Base-by-base conservation (phyloP, 2,329 filamentous ascomycete species). In the Sporothrix protearum region DNA sequence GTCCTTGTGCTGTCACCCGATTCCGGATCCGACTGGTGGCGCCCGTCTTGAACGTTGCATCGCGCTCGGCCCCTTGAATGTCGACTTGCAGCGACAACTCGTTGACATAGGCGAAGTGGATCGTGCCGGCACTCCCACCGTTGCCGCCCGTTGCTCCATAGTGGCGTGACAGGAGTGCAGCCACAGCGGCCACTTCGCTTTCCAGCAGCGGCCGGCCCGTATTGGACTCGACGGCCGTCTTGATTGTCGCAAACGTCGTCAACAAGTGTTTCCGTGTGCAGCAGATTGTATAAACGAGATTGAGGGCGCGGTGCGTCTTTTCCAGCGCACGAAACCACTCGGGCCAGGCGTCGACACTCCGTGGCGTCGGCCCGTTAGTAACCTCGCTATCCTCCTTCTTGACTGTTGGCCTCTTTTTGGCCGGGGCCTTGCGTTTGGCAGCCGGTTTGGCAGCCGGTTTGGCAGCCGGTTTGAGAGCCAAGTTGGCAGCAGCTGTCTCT, bases 201-300 rank as follows among this genome's bases (percentile, higher is more conserved):
- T 96, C 82, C 0, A 84, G 84, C 55, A 99, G 81, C 22, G 89
- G 83, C 30, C 88, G 86, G 76, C 91, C 90, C 73, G 89, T 94
- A 78, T 97, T 93, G 0, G 87, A 88, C 80, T 97, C 93, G 0
- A 98, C 95, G 0, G 95, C 88, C 9, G 89, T 87, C 76, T 90
- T 93, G 63, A 99, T 92, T 6, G 91, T 97, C 19, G 96, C 92
- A 75, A 97, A 93, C 0, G 95, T 97, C 0, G 96, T 98, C 0
- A 92, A 90, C 36, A 98, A 86, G 77, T 98, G 92, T 78, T 97
- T 97, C 61, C 96, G 89, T 0, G 95, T 95, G 78, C 90, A 96
- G 82, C 93, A 97, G 78, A 99, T 98, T 0, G 96, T 98, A 77
- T 93, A 97, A 0, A 98, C 93, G 1, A 98, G 82, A 76, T 97